phyloP scores from a whole-genome alignment of 2,329 filamentous ascomycete genomes.

The Claviceps purpurea region DNA sequence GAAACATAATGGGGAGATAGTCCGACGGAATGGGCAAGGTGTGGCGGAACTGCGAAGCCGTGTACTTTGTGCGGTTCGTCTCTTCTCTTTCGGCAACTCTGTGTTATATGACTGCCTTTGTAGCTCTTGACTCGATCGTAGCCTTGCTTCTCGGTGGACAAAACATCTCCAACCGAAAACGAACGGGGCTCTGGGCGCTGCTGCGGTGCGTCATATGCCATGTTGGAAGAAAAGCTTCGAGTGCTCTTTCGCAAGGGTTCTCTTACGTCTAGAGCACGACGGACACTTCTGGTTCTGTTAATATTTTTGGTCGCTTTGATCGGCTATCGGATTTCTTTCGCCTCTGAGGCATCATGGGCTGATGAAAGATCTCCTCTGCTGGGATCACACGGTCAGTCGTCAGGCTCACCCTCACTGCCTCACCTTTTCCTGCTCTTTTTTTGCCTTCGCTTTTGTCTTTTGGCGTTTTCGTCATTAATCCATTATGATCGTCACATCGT shows the following conservation, averaged over 20 bases:
- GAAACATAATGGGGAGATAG: too few species aligned
- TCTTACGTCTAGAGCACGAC: not conserved
- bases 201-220: not conserved
- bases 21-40: too few species aligned
- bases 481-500: not conserved
- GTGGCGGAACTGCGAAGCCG: too few species aligned
- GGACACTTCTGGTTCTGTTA: not conserved
- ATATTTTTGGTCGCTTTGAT: not conserved
- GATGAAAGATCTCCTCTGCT: not conserved
- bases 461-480: not conserved
- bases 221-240: not conserved
- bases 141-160: too few species aligned
- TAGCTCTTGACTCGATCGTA: too few species aligned
- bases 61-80: too few species aligned
- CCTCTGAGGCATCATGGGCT: not conserved
- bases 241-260: not conserved
- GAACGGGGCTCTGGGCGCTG: not conserved
- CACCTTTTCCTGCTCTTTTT: not conserved
- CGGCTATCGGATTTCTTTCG: not conserved
- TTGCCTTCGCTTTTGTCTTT: not conserved
- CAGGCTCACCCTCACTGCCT: not conserved
- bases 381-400: not conserved
- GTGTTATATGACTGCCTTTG: too few species aligned
- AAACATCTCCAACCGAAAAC: too few species aligned
- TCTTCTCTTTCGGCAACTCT: too few species aligned